Evolutionary conservation across 2,329 filamentous ascomycete species (phyloP).

Genomic region (Neofusicoccum laricinum): DNA sequence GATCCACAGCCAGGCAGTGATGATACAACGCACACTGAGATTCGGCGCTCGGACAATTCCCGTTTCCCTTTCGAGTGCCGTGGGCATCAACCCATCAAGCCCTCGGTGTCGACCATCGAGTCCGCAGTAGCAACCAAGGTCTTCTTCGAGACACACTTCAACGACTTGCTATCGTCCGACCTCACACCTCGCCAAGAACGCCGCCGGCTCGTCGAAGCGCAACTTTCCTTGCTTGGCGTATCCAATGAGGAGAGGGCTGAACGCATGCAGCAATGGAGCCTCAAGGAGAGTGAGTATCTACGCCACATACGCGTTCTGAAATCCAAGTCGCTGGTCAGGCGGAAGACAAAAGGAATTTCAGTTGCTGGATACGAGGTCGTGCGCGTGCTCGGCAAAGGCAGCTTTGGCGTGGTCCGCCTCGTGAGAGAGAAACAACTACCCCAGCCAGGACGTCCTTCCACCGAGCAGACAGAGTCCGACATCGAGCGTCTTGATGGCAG

Average conservation of each 20-base stretch:
- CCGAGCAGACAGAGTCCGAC: slow-evolving; percentile 18
- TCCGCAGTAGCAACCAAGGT: slow-evolving; percentile 77
- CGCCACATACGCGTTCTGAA: slow-evolving; percentile 71
- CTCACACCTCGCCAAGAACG: slow-evolving; percentile 61
- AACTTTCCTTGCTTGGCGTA: slow-evolving; percentile 59
- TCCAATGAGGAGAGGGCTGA: slow-evolving; percentile 54
- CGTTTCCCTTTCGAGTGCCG: background rate
- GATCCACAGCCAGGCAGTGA: background rate
- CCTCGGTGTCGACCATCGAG: slow-evolving; percentile 66
- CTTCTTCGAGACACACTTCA: slow-evolving; percentile 81
- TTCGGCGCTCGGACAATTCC: background rate
- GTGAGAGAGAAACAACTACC: slow-evolving; percentile 62
- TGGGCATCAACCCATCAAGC: slow-evolving; percentile 21
- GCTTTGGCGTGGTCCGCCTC: slow-evolving; percentile 87
- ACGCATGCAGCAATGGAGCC: slow-evolving; percentile 58
- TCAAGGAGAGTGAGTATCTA: slow-evolving; percentile 70
- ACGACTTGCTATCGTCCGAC: slow-evolving; percentile 58
- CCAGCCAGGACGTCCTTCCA: background rate
- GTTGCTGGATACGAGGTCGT: slow-evolving; percentile 73
- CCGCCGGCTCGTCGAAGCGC: slow-evolving; percentile 59
- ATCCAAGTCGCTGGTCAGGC: slow-evolving; percentile 52
- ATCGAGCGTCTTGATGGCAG: slow-evolving; percentile 19
- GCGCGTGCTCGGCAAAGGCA: slow-evolving; percentile 84
- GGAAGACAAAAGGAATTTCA: slow-evolving; percentile 49
- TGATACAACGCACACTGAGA: background rate